Evolutionary conservation across 148 eudicot species (phyloP).

Genomic region (Suaeda aralocaspica): DNA sequence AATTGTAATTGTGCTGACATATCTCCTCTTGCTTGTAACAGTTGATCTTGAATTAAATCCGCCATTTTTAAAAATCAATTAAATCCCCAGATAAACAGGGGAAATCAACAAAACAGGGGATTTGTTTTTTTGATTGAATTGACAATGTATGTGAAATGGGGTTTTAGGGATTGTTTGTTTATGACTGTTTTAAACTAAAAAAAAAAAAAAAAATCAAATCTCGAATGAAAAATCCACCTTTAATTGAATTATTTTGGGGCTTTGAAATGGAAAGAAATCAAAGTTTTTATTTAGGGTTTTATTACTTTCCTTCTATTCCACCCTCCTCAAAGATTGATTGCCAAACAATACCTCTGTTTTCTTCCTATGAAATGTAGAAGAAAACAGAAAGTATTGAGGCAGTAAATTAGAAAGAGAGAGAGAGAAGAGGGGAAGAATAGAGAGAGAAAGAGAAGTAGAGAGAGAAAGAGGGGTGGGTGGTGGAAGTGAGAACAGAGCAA

Average conservation of each 20-base stretch:
- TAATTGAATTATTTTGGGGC: not conserved
- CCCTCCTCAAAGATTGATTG: constrained; percentile 8
- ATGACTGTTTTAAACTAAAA: too few species aligned
- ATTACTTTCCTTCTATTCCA: not conserved
- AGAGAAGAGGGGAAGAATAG: constrained; percentile 15
- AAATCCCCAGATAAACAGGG: not conserved
- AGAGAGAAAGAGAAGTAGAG: constrained; percentile 23
- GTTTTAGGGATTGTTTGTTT: not conserved
- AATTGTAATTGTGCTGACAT: constrained; percentile 45
- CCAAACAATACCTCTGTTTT: constrained; percentile 25
- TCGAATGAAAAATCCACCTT: not conserved
- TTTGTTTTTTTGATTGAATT: not conserved
- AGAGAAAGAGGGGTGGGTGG: constrained; percentile 17
- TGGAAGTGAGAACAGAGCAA: constrained; percentile 14
- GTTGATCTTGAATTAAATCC: constrained; percentile 44
- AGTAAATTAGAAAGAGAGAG: not conserved
- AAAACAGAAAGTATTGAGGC: constrained; percentile 13
- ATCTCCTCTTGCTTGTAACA: constrained; percentile 47
- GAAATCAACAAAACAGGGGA: constrained; percentile 15
- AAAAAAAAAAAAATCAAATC: not conserved
- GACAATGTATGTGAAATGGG: constrained; percentile 22
- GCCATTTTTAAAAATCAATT: constrained; percentile 31
- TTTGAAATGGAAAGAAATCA: not conserved
- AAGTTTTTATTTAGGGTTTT: not conserved
- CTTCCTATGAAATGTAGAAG: constrained; percentile 25